A percentile compares a stretch with the other conserved stretches of the same genome.
Conservation (phyloP, 345 rosid species). For the Heritiera fomes region DNA sequence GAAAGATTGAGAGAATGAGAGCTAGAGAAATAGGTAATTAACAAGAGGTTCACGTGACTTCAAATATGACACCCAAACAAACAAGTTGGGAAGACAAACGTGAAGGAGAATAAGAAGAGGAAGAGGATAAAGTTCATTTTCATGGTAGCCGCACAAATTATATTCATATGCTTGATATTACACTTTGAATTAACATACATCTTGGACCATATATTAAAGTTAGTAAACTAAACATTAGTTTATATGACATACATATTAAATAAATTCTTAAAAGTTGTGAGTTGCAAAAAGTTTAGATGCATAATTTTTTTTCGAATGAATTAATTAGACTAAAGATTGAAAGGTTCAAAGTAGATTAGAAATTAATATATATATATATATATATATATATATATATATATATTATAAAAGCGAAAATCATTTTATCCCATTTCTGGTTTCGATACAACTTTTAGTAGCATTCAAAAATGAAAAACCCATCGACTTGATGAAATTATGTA, state of each 20-base stretch:
- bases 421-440: not conserved
- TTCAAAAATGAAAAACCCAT: not conserved
- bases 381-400: too few relatives aligned
- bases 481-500: not conserved
- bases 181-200: not conserved
- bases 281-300: too few relatives aligned
- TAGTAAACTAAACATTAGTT: too few relatives aligned
- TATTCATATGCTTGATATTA: not conserved
- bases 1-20: not conserved
- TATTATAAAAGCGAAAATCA: too few relatives aligned
- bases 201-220: not conserved
- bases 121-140: not conserved
- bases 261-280: too few relatives aligned
- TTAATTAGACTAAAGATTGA: too few relatives aligned
- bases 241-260: too few relatives aligned
- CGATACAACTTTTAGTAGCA: not conserved
- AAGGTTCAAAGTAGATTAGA: too few relatives aligned
- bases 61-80: not conserved
- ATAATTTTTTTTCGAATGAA: too few relatives aligned
- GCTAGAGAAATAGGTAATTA: too few relatives aligned
- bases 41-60: constrained; percentile 23
- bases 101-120: not conserved
- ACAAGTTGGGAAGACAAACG: constrained; percentile 5
- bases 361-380: too few relatives aligned
- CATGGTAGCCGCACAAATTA: constrained; percentile 20